These are phyloP conservation scores for Xylaria sp. DNA, from an alignment of 2,329 filamentous ascomycete genomes.

Conservation along the genomic window DNA sequence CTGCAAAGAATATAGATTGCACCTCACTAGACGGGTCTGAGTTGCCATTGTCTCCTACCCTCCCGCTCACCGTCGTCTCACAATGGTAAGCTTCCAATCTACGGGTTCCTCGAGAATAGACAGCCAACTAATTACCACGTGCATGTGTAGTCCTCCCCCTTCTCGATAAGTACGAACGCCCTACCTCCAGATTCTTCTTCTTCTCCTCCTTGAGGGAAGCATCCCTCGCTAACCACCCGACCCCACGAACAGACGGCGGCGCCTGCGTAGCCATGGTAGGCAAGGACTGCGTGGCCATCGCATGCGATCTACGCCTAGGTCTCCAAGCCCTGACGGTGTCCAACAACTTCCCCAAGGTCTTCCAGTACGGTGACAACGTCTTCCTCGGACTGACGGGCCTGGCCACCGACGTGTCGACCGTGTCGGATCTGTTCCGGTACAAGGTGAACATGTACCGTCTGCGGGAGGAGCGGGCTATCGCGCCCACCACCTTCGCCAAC, in stretches of 20 bases:
- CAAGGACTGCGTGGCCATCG: conserved; percentile 99
- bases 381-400: conserved; percentile 96
- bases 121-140: conserved; percentile 49
- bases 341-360: conserved; percentile 99
- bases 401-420: conserved; percentile 93
- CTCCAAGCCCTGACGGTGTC: conserved; percentile 96
- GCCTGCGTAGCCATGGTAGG: conserved; percentile 99
- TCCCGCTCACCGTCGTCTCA: conserved; percentile 31
- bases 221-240: conserved; percentile 18
- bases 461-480: conserved; percentile 96
- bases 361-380: conserved; percentile 93
- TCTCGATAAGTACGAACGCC: conserved; percentile 84
- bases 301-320: conserved; percentile 97
- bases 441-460: conserved; percentile 99
- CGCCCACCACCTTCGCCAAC: conserved; percentile 94
- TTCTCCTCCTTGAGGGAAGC: neutral
- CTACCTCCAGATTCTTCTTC: conserved; percentile 6
- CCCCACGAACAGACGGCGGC: conserved; percentile 72
- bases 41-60: neutral
- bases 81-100: conserved; percentile 48
- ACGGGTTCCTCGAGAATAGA: conserved; percentile 35
- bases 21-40: neutral
- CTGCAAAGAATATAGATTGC: neutral
- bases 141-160: conserved; percentile 77
- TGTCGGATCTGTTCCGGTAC: conserved; percentile 97